These are phyloP conservation scores for Luvunga scandens DNA, from an alignment of 345 rosid genomes.

Conservation along the genomic window DNA sequence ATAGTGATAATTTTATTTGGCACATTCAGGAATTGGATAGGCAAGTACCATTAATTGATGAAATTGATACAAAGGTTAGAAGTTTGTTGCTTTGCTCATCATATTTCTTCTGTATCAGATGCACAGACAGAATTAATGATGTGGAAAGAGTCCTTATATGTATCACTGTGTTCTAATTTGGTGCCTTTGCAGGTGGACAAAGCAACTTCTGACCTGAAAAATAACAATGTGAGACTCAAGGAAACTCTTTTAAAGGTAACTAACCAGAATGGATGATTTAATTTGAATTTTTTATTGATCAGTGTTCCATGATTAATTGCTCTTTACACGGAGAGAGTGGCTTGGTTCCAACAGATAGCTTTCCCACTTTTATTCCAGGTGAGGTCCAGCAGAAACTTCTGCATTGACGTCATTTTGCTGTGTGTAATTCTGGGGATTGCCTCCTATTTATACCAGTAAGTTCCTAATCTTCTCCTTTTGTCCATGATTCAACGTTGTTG, in stretches of 20 bases:
- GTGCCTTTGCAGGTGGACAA: slow-evolving; percentile 59
- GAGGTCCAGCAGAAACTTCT: slow-evolving; percentile 74
- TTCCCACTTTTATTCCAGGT: slow-evolving; percentile 37
- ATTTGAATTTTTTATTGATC: neutral
- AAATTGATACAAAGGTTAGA: slow-evolving; percentile 76
- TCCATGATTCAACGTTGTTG: neutral
- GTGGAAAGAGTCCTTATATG: neutral
- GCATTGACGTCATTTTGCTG: slow-evolving; percentile 70
- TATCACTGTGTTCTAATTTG: neutral
- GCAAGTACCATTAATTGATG: slow-evolving; percentile 80
- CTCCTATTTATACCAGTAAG: slow-evolving; percentile 73
- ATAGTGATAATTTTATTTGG: slow-evolving; percentile 7
- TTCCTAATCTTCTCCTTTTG: slow-evolving; percentile 3
- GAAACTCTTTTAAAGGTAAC: slow-evolving; percentile 60
- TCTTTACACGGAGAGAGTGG: neutral
- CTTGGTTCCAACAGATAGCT: slow-evolving; percentile 1
- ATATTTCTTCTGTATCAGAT: neutral
- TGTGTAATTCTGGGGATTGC: slow-evolving; percentile 69
- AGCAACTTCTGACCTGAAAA: slow-evolving; percentile 63
- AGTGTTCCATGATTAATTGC: neutral
- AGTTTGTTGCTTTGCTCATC: slow-evolving; percentile 1
- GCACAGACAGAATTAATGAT: neutral
- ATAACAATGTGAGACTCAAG: slow-evolving; percentile 75
- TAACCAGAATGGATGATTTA: slow-evolving; percentile 12
- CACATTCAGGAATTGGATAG: slow-evolving; percentile 66